Base-by-base conservation (phyloP, 306 rosid species). In the Urtica urens region DNA sequence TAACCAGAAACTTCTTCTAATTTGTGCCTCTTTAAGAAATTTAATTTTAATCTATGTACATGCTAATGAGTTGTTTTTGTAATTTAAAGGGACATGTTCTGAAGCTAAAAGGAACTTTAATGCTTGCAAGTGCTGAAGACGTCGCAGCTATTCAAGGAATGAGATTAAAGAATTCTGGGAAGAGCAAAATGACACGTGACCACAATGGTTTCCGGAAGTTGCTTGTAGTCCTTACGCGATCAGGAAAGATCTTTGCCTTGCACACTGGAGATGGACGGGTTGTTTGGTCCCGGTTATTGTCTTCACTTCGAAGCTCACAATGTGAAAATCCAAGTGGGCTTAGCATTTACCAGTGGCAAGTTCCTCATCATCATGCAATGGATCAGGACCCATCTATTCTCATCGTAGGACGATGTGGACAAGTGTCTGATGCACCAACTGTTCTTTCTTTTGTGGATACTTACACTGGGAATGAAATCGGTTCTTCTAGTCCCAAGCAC, bases 101-200 rank as follows among this genome's bases (percentile, higher is more conserved):
- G 75, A 92, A 82, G 77, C 94, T 92, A 51, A 92, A 92, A 70
- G 99, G 96, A 65, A 92, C 93, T 56, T 66, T 92, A 41, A 85
- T 92, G 96, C 81, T 92, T 65, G 94, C 93, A 58, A 85, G 86
- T 73, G 72, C 87, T 34, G 93, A 79, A 53, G 99, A 92, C 72
- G 73, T 77, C 44, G 83, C 70, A 38, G 83, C 87, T 46, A 85
- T 92, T 65, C 99, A 85, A 67, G 83, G 78, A 10, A 68, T 73
- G 82, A 77, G 87, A 57, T 55, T 82, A 71, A 85, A 83, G 71
- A 82, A 82, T 75, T 79, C 84, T 62, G 93, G 73, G 73, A 92
- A 85, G 71, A 82, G 94, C 86, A 92, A 85, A 73, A 72, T 92
- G 96, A 92, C 96, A 56, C 76, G 94, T 38, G 99, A 92, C 71